phyloP scores from a whole-genome alignment of 2,329 filamentous ascomycete genomes.

The Fusarium sp. region DNA sequence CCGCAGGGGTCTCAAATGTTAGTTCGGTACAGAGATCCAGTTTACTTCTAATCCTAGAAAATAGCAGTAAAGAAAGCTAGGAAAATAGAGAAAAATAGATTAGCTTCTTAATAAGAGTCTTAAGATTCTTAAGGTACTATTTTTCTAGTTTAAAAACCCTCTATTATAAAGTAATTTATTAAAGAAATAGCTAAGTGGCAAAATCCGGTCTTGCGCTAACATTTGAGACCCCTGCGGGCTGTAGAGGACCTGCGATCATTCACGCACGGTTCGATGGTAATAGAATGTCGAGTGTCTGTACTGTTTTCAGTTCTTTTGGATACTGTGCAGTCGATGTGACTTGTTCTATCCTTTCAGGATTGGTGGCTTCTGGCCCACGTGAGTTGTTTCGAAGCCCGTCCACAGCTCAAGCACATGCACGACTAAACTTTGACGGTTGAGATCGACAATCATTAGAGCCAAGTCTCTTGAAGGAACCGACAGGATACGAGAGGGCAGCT shows the following conservation, averaged over 20 bases:
- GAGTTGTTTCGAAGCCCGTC: constrained; percentile 25
- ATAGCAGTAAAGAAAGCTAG: too few relatives aligned
- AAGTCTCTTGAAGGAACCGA: neutral
- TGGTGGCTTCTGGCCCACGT: constrained; percentile 31
- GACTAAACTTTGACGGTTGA: constrained; percentile 12
- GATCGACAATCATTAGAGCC: constrained; percentile 9
- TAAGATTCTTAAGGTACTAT: too few relatives aligned
- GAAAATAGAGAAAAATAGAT: too few relatives aligned
- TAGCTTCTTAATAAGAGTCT: too few relatives aligned
- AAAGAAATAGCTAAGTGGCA: too few relatives aligned
- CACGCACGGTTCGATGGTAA: constrained; percentile 11
- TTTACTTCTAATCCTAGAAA: too few relatives aligned
- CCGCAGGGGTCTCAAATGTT: too few relatives aligned
- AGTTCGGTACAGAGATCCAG: too few relatives aligned
- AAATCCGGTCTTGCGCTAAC: too few relatives aligned
- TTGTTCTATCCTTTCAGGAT: constrained; percentile 11
- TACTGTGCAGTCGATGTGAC: constrained; percentile 25
- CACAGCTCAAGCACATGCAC: constrained; percentile 18
- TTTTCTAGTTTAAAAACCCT: too few relatives aligned
- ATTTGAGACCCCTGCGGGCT: neutral
- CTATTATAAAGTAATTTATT: too few relatives aligned
- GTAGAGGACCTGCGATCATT: constrained; percentile 10
- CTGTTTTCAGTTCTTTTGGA: neutral
- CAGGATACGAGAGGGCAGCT: neutral
- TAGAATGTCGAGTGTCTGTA: neutral